A percentile compares a stretch with the other conserved stretches of the same genome.
These are phyloP conservation scores for Chlorella vulgaris DNA, from an alignment of 139 green algal species.

Conservation along the genomic window DNA sequence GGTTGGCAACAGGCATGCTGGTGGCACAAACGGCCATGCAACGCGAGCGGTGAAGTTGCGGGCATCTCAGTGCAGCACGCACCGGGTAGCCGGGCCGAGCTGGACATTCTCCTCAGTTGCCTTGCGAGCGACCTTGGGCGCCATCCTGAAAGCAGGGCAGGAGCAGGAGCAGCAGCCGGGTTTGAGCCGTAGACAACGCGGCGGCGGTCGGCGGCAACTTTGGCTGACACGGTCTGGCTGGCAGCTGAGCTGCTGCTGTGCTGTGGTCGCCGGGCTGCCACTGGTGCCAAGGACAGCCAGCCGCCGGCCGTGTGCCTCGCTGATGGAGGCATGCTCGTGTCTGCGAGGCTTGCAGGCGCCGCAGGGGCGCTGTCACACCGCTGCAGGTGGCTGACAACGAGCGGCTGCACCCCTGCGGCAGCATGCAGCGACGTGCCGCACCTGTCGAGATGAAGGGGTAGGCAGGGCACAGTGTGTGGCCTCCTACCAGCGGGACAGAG, in stretches of 20 bases:
- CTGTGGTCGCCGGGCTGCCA: neutral
- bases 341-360: too few relatives aligned
- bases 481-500: neutral
- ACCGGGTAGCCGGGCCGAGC: constrained; percentile 69
- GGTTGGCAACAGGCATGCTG: too few relatives aligned
- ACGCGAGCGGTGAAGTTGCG: neutral
- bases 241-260: neutral
- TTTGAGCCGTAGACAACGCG: too few relatives aligned
- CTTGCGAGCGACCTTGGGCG: constrained; percentile 61
- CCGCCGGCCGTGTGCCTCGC: neutral
- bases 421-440: too few relatives aligned
- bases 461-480: neutral
- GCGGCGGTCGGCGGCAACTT: neutral
- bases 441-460: too few relatives aligned
- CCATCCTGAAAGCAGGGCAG: neutral
- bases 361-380: too few relatives aligned
- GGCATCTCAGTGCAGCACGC: neutral
- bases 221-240: neutral
- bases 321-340: neutral
- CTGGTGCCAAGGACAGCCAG: neutral
- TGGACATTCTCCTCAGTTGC: constrained; percentile 70
- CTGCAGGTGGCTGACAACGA: too few relatives aligned
- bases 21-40: neutral
- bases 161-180: neutral
- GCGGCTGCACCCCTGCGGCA: too few relatives aligned